phyloP scores from a whole-genome alignment of 768 basidiomycete species.

The Tulasnella sp. region DNA sequence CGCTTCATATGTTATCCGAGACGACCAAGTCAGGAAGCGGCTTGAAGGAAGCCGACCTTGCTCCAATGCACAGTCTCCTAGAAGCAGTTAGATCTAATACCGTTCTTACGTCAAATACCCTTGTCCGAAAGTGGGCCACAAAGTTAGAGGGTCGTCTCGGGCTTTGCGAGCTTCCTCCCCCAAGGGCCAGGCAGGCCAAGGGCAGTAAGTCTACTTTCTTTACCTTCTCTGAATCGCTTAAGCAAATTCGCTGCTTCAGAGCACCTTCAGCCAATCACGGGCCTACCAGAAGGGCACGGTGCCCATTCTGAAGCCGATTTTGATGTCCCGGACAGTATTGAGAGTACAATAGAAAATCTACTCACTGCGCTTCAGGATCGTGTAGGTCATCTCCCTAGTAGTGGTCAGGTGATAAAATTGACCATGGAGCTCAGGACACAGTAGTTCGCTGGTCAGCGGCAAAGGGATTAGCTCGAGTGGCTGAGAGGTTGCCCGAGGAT shows the following conservation, averaged over 20 bases:
- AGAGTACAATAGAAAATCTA: conserved; percentile 65
- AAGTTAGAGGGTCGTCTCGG: conserved; percentile 67
- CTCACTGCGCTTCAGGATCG: conserved; percentile 76
- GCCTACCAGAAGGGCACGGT: background rate
- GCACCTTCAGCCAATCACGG: background rate
- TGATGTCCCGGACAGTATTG: conserved; percentile 77
- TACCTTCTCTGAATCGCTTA: background rate
- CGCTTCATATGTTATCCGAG: conserved; percentile 66
- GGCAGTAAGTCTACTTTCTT: background rate
- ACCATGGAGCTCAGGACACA: conserved; percentile 62
- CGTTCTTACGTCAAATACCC: conserved; percentile 52
- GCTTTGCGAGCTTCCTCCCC: conserved; percentile 55
- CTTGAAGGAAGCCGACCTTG: conserved; percentile 47
- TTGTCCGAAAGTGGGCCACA: conserved; percentile 62
- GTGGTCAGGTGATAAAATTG: background rate
- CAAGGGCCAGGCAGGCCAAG: conserved; percentile 41
- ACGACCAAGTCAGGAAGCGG: conserved; percentile 60
- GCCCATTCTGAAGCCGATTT: conserved; percentile 43
- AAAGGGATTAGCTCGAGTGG: conserved; percentile 83
- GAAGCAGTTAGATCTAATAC: conserved; percentile 44
- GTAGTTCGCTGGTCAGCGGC: conserved; percentile 92
- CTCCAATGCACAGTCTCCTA: conserved; percentile 48
- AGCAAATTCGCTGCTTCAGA: background rate
- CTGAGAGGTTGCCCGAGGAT: conserved; percentile 71
- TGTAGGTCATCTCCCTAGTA: conserved; percentile 43